Evolutionary conservation across 305 asterid genomes (phyloP).

Genomic region (Caryopteris hybrid): DNA sequence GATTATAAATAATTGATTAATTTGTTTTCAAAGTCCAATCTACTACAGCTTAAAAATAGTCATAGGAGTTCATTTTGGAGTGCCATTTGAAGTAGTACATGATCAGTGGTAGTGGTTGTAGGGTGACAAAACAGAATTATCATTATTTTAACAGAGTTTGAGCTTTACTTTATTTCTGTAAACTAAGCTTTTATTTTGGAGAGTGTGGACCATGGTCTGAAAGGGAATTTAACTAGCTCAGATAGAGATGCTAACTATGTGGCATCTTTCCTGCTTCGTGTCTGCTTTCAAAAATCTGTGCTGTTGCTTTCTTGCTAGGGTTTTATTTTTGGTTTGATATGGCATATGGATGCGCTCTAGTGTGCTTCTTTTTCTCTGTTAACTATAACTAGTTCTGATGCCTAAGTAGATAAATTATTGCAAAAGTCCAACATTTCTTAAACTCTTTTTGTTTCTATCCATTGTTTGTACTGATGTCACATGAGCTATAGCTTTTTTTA

Average conservation of each 20-base stretch:
- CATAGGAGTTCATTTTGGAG: too few species aligned
- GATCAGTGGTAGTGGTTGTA: too few species aligned
- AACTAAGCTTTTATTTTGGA: too few species aligned
- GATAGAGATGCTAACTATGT: neutral
- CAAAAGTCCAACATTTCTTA: neutral
- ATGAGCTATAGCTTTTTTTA: neutral
- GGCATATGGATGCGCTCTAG: neutral
- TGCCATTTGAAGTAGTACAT: too few species aligned
- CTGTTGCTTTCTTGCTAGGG: neutral
- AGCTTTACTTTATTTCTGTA: too few species aligned
- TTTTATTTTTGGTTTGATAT: slow-evolving; percentile 2
- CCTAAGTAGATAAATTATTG: neutral
- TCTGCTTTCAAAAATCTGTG: neutral
- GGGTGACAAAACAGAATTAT: too few species aligned
- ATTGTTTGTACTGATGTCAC: slow-evolving; percentile 7
- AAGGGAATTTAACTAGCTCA: too few species aligned
- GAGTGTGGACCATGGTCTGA: too few species aligned
- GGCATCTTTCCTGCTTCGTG: neutral
- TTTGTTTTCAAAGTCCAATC: too few species aligned
- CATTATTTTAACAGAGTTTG: too few species aligned
- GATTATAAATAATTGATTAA: too few species aligned
- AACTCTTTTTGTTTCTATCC: neutral
- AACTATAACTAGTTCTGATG: neutral
- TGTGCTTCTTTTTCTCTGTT: neutral
- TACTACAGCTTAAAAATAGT: too few species aligned